Evolutionary conservation across 805 yeast species (phyloP).

Genomic region (Starmerella powellii): DNA sequence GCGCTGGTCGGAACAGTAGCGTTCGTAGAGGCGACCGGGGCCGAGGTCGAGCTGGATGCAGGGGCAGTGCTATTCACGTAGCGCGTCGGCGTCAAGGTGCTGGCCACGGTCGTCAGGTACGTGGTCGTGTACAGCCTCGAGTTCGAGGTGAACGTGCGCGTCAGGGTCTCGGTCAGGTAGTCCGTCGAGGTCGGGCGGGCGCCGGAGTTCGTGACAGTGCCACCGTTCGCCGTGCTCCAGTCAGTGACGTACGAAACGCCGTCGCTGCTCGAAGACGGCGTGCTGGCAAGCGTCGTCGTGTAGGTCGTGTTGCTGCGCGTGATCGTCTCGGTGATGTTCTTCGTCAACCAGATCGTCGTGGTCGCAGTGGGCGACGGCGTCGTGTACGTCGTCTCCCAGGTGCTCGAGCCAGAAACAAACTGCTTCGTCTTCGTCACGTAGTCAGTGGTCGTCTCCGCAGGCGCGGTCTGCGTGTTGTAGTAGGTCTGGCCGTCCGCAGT

Average conservation of each 20-base stretch:
- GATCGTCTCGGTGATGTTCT: conserved; percentile 15
- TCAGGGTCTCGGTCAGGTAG: conserved; percentile 6
- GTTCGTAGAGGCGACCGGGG: neutral
- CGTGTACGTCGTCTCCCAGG: neutral
- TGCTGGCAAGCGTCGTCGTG: conserved; percentile 12
- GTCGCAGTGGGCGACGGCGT: conserved; percentile 9
- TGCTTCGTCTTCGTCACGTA: conserved; percentile 2
- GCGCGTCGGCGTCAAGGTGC: conserved; percentile 1
- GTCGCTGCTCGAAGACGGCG: conserved; percentile 11
- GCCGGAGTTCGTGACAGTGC: conserved; percentile 10
- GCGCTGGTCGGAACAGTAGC: neutral
- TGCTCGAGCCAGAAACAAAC: conserved; percentile 1
- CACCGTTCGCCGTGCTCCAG: conserved; percentile 17
- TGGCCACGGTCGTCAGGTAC: conserved; percentile 12
- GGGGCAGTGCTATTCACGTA: neutral
- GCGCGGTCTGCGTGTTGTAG: neutral
- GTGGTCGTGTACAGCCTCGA: conserved; percentile 14
- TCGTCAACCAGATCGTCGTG: conserved; percentile 16
- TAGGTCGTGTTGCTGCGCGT: conserved; percentile 12
- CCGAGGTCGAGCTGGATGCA: neutral
- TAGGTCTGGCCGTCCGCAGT: conserved; percentile 8
- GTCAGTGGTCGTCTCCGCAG: conserved; percentile 1
- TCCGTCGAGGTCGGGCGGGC: conserved; percentile 10
- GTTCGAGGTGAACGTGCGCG: conserved; percentile 17
- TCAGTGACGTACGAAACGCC: conserved; percentile 18